These are phyloP conservation scores for Hericium erinaceus DNA, from an alignment of 768 basidiomycete species.

Conservation along the genomic window DNA sequence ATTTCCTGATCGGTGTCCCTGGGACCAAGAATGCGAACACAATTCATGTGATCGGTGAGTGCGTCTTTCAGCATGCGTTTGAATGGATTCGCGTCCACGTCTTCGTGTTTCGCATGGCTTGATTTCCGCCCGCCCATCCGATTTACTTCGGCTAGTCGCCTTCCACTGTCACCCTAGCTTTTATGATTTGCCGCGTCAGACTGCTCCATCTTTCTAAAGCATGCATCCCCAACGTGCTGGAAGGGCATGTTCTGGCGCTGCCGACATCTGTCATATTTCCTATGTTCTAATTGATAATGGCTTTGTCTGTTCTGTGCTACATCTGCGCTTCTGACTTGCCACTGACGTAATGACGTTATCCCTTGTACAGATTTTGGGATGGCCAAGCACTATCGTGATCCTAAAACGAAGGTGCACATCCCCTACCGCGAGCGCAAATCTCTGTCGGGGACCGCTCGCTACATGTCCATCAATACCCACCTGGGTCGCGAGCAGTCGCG, in stretches of 20 bases:
- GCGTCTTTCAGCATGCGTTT: neutral
- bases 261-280: too few species aligned
- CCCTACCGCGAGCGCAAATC: slow-evolving; percentile 99
- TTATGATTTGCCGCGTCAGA: too few species aligned
- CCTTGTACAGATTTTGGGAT: slow-evolving; percentile 80
- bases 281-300: neutral
- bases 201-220: too few species aligned
- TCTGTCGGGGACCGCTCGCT: slow-evolving; percentile 90
- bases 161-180: too few species aligned
- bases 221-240: too few species aligned
- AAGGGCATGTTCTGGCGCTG: too few species aligned
- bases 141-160: too few species aligned
- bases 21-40: slow-evolving; percentile 84
- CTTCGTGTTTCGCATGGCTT: too few species aligned
- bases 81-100: too few species aligned
- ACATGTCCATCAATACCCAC: slow-evolving; percentile 99
- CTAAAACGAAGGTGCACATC: slow-evolving; percentile 95
- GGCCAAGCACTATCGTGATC: slow-evolving; percentile 99
- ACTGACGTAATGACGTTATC: slow-evolving; percentile 13
- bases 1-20: slow-evolving; percentile 94
- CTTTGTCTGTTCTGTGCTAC: neutral
- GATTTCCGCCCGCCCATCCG: too few species aligned
- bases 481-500: slow-evolving; percentile 91
- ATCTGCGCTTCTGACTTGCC: neutral
- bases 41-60: slow-evolving; percentile 79